Conservation (phyloP, 1,284 basidiomycete species). For the Stygiomarasmius scandens region DNA sequence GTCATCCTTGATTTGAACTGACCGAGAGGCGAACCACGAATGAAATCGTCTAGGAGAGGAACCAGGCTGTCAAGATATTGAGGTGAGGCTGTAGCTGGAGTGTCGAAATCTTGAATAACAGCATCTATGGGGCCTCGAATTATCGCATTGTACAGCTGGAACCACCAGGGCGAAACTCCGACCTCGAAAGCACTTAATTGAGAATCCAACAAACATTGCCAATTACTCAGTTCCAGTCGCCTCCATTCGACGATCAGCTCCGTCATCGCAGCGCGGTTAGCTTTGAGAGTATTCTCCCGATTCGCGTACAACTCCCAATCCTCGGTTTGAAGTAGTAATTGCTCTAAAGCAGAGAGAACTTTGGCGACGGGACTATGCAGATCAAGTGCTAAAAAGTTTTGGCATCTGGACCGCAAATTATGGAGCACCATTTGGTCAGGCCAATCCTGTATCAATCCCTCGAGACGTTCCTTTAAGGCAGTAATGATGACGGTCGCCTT, state of each 20-base stretch:
- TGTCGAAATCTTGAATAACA: slow-evolving; percentile 35
- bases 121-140: slow-evolving; percentile 68
- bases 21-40: slow-evolving; percentile 80
- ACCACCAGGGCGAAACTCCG: slow-evolving; percentile 86
- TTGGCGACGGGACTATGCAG: slow-evolving; percentile 81
- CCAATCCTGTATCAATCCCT: slow-evolving; percentile 76
- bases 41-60: slow-evolving; percentile 82
- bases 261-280: slow-evolving; percentile 69
- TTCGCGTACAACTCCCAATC: slow-evolving; percentile 98
- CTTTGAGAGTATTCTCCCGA: slow-evolving; percentile 78
- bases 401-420: slow-evolving; percentile 80
- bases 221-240: slow-evolving; percentile 85
- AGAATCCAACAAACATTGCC: slow-evolving; percentile 82
- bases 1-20: slow-evolving; percentile 77
- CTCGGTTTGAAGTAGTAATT: slow-evolving; percentile 85
- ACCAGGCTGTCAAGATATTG: slow-evolving; percentile 72
- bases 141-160: slow-evolving; percentile 84
- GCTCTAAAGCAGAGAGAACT: slow-evolving; percentile 84
- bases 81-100: slow-evolving; percentile 39
- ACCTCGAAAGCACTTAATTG: slow-evolving; percentile 66
- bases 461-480: slow-evolving; percentile 57
- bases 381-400: slow-evolving; percentile 67
- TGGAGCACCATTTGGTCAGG: slow-evolving; percentile 97
- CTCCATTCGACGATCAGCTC: slow-evolving; percentile 89
- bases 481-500: slow-evolving; percentile 60